Evolutionary conservation across 441 rosid species (phyloP).

Genomic region (Oxalis stricta): DNA sequence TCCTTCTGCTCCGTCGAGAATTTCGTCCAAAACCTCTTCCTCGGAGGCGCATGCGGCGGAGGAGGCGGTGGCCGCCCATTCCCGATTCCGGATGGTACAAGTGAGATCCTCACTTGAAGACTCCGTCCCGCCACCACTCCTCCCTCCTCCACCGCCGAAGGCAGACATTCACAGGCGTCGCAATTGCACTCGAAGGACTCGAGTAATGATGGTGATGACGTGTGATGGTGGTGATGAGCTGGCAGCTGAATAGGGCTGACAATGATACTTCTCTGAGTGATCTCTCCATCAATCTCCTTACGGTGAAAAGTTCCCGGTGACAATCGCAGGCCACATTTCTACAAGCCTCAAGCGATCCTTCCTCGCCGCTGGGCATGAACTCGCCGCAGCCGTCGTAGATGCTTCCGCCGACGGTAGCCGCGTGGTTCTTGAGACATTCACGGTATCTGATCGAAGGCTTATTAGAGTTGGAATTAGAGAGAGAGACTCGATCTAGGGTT

Average conservation of each 20-base stretch:
- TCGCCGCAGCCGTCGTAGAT: slow-evolving; percentile 89
- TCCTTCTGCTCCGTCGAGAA: slow-evolving; percentile 77
- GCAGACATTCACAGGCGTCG: slow-evolving; percentile 74
- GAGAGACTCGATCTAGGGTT: slow-evolving; percentile 48
- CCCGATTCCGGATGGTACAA: slow-evolving; percentile 28
- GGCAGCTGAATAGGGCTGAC: slow-evolving; percentile 43
- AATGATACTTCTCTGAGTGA: slow-evolving; percentile 18
- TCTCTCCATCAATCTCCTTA: slow-evolving; percentile 45
- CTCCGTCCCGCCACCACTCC: slow-evolving; percentile 44
- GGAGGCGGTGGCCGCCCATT: slow-evolving; percentile 14
- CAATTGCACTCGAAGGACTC: slow-evolving; percentile 38
- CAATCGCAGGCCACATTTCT: slow-evolving; percentile 90
- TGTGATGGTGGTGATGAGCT: slow-evolving; percentile 22
- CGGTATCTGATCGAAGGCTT: slow-evolving; percentile 34
- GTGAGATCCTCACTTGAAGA: slow-evolving; percentile 88
- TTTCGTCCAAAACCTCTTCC: slow-evolving; percentile 72
- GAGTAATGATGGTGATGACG: slow-evolving; percentile 20
- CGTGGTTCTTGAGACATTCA: slow-evolving; percentile 83
- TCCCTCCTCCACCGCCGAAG: slow-evolving; percentile 46
- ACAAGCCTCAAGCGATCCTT: slow-evolving; percentile 54
- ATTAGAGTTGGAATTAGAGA: slow-evolving; percentile 16
- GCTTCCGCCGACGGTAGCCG: slow-evolving; percentile 69
- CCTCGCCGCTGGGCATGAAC: slow-evolving; percentile 91
- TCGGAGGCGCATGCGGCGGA: slow-evolving; percentile 36
- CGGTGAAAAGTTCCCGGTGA: slow-evolving; percentile 94